These are phyloP conservation scores for Acanthamoeba rhysodes DNA, from an alignment of 208 protist species.

Conservation along the genomic window DNA sequence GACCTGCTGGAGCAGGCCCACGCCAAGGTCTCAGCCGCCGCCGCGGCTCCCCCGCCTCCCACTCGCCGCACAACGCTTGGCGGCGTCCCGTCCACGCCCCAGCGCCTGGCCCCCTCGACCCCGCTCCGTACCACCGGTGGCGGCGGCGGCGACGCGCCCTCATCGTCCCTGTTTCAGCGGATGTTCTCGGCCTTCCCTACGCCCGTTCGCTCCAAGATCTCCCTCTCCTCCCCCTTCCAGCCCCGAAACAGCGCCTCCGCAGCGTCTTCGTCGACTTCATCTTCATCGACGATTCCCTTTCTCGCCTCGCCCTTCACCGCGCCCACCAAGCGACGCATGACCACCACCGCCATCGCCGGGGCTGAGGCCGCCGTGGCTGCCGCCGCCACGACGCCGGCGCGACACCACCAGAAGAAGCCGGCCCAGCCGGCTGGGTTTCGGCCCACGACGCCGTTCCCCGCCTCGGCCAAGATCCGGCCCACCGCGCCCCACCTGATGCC, in stretches of 20 bases:
- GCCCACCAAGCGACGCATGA: not conserved
- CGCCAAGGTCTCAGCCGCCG: not conserved
- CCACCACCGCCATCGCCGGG: not conserved
- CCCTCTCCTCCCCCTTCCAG: conserved; percentile 18
- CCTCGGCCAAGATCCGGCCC: not conserved
- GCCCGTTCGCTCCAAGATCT: conserved; percentile 37
- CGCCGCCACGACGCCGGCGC: not conserved
- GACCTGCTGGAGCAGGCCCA: not conserved
- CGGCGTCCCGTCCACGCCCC: not conserved
- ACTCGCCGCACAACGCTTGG: not conserved
- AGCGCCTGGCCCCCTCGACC: not conserved
- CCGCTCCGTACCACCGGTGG: not conserved
- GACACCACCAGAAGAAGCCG: not conserved
- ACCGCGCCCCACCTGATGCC: not conserved
- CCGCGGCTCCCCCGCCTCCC: not conserved
- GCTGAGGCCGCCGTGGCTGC: not conserved
- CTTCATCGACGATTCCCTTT: not conserved
- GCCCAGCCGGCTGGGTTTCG: not conserved
- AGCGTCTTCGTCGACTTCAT: not conserved
- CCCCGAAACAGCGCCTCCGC: not conserved
- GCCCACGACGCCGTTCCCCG: conserved; percentile 2
- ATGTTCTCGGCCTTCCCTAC: conserved; percentile 53
- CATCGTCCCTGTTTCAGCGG: conserved; percentile 14
- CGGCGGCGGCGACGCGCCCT: not conserved
- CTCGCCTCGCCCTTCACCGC: not conserved